Conservation (phyloP, 2,329 filamentous ascomycete genomes). For the Penicillium polonicum region DNA sequence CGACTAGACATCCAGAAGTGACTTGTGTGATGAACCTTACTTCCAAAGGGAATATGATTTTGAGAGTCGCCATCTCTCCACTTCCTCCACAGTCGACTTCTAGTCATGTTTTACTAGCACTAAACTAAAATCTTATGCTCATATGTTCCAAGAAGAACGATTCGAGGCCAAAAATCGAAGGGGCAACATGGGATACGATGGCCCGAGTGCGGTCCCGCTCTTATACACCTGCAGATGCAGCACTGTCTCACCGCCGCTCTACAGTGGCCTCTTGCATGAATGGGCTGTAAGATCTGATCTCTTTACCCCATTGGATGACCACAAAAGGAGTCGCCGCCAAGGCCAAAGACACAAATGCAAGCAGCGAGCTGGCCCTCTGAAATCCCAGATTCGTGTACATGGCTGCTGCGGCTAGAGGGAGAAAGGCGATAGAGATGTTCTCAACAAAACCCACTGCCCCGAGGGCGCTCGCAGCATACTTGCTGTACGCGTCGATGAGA, state of each 20-base stretch:
- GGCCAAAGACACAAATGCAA: constrained; percentile 44
- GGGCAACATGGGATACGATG: neutral
- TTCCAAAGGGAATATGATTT: too few relatives aligned
- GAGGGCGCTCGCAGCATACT: constrained; percentile 48
- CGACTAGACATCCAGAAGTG: too few relatives aligned
- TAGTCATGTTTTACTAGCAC: too few relatives aligned
- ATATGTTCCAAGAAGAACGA: too few relatives aligned
- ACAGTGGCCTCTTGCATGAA: neutral
- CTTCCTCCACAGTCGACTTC: too few relatives aligned
- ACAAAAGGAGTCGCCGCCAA: constrained; percentile 43
- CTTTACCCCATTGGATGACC: constrained; percentile 41
- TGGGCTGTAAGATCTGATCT: constrained; percentile 28
- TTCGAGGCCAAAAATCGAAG: neutral
- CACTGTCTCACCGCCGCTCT: neutral
- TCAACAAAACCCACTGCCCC: constrained; percentile 47
- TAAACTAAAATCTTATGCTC: too few relatives aligned
- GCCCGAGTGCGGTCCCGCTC: neutral
- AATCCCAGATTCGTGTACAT: constrained; percentile 43
- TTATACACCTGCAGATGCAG: neutral
- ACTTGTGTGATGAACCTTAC: too few relatives aligned
- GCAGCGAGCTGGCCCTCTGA: constrained; percentile 44
- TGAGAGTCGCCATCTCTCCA: too few relatives aligned
- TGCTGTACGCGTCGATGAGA: constrained; percentile 48
- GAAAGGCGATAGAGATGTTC: constrained; percentile 45
- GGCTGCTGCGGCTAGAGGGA: constrained; percentile 45